phyloP scores from a whole-genome alignment of 78 protist genomes.

The Dictyostelium discoideum region dicty_2.7 NC_007089.4:4925001-4925500 shows the following conservation, averaged over 20 bases:
- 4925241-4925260: conserved; percentile 18
- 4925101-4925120: background rate
- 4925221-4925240: conserved; percentile 35
- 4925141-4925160: conserved; percentile 66
- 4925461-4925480: background rate
- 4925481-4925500: background rate
- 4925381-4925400: conserved; percentile 38
- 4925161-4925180: background rate
- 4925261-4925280: conserved; percentile 25
- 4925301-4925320: conserved; percentile 15
- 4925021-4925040: background rate
- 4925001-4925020: background rate
- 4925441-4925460: background rate
- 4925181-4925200: background rate
- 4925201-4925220: background rate
- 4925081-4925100: background rate
- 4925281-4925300: conserved; percentile 17
- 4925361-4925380: conserved; percentile 27
- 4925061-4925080: conserved; percentile 53
- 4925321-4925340: conserved; percentile 39
- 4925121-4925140: conserved; percentile 28
- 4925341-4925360: background rate
- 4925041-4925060: background rate
- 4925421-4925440: background rate
- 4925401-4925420: conserved; percentile 33